Conservation (phyloP, 495 filamentous ascomycete genomes). For the Penicillium egyptiacum region DNA sequence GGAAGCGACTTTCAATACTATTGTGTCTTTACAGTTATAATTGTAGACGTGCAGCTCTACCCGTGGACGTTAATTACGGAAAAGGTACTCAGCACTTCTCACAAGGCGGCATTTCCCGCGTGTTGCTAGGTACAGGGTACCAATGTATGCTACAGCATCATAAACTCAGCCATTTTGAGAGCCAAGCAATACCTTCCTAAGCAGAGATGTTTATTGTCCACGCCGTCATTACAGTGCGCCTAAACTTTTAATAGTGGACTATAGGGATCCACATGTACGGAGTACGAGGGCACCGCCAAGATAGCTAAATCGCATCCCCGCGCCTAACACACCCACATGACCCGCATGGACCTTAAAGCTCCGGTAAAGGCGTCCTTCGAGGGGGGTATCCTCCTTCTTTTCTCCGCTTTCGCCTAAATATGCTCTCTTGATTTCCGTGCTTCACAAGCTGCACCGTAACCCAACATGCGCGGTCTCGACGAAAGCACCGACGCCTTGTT, state of each 20-base stretch:
- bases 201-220: not conserved
- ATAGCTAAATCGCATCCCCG: not conserved
- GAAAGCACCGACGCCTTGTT: constrained; percentile 28
- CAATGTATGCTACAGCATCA: not conserved
- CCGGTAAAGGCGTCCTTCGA: not conserved
- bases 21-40: too few relatives aligned
- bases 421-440: not conserved
- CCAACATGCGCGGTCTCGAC: constrained; percentile 37
- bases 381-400: not conserved
- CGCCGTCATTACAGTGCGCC: not conserved
- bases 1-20: too few relatives aligned
- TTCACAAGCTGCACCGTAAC: not conserved
- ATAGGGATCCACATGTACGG: not conserved
- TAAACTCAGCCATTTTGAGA: not conserved
- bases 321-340: not conserved
- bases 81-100: not conserved
- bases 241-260: not conserved
- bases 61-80: not conserved
- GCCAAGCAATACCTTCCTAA: not conserved
- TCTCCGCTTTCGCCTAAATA: not conserved
- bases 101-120: not conserved
- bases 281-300: not conserved
- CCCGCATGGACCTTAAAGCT: not conserved
- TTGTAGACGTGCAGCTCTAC: not conserved
- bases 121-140: not conserved